Evolutionary conservation across 768 basidiomycete genomes (phyloP).

Genomic region (Gyrodon lividus): DNA sequence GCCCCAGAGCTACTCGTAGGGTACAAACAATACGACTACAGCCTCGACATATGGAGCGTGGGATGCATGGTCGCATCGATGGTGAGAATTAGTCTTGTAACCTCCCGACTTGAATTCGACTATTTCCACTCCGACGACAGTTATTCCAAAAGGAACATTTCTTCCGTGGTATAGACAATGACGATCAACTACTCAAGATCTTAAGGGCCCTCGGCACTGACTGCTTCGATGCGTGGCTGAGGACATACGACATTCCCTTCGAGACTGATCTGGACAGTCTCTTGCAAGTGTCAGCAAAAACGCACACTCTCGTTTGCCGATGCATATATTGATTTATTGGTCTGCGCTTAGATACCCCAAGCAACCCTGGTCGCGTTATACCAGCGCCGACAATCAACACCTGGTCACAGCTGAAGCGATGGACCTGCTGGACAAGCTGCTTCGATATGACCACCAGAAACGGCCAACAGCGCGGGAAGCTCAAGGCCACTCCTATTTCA

Average conservation of each 20-base stretch:
- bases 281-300: conserved; percentile 42
- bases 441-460: conserved; percentile 70
- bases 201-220: conserved; percentile 68
- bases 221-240: conserved; percentile 58
- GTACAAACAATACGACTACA: conserved; percentile 71
- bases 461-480: conserved; percentile 67
- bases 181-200: conserved; percentile 72
- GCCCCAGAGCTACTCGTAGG: conserved; percentile 71
- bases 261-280: conserved; percentile 60
- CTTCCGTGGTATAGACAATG: conserved; percentile 72
- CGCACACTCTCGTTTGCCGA: background rate
- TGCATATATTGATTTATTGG: conserved; percentile 1
- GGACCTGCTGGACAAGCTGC: conserved; percentile 64
- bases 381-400: conserved; percentile 55
- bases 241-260: conserved; percentile 63
- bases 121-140: conserved; percentile 31
- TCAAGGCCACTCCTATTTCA: conserved; percentile 66
- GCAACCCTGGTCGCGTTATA: conserved; percentile 65
- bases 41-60: conserved; percentile 70
- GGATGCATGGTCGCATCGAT: conserved; percentile 76
- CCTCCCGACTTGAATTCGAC: background rate
- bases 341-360: conserved; percentile 46
- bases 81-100: conserved; percentile 39
- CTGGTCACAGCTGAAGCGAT: conserved; percentile 61
- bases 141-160: conserved; percentile 75